These are phyloP conservation scores for Calonectria montana DNA, from an alignment of 2,329 filamentous ascomycete genomes.

Conservation along the genomic window DNA sequence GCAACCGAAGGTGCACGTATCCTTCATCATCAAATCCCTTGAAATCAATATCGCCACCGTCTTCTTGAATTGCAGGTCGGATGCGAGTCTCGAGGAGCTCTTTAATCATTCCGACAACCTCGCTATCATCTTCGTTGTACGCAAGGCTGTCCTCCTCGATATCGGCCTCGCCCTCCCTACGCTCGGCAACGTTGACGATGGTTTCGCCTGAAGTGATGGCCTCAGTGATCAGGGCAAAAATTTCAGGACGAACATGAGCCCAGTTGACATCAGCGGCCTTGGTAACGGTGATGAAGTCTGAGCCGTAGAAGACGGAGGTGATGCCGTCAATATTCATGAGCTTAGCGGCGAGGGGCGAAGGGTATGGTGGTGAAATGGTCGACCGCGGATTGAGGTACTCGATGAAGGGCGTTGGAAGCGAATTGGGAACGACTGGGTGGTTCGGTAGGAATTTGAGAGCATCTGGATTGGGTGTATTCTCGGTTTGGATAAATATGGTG, in stretches of 20 bases:
- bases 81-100: constrained; percentile 96
- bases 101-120: constrained; percentile 98
- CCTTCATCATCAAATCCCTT: constrained; percentile 86
- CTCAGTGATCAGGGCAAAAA: constrained; percentile 96
- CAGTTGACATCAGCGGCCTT: constrained; percentile 90
- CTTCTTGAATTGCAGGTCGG: constrained; percentile 94
- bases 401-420: constrained; percentile 80
- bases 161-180: constrained; percentile 62
- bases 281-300: constrained; percentile 96
- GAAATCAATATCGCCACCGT: constrained; percentile 97
- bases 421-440: constrained; percentile 82
- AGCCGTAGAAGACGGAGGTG: constrained; percentile 93
- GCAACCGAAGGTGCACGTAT: constrained; percentile 85
- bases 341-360: constrained; percentile 89
- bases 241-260: constrained; percentile 94
- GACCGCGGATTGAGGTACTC: constrained; percentile 92
- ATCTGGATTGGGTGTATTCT: constrained; percentile 93
- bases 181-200: constrained; percentile 79
- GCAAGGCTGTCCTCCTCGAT: constrained; percentile 75
- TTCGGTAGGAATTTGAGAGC: constrained; percentile 97
- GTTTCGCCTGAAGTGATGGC: constrained; percentile 85
- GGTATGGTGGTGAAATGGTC: constrained; percentile 88
- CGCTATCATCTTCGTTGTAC: constrained; percentile 91
- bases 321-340: constrained; percentile 95
- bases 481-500: constrained; percentile 98